These are phyloP conservation scores for Biscutella laevigata DNA, from an alignment of 441 rosid genomes.

Conservation along the genomic window DNA sequence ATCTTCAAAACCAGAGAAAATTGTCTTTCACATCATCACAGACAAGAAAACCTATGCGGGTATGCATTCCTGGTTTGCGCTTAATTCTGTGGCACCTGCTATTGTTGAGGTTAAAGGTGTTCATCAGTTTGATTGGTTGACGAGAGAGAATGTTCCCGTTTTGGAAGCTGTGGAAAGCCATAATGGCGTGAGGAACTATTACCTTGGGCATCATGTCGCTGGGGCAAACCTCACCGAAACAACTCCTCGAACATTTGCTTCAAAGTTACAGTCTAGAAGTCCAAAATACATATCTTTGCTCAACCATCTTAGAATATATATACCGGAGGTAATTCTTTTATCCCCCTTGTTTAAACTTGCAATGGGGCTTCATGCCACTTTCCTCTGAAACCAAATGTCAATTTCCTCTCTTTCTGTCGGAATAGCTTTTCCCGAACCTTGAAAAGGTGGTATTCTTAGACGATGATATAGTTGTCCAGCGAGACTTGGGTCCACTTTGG, in stretches of 20 bases:
- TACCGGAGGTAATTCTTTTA: constrained; percentile 72
- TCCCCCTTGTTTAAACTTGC: constrained; percentile 6
- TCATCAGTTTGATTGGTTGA: constrained; percentile 98
- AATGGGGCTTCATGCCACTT: background rate
- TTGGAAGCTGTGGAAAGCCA: constrained; percentile 94
- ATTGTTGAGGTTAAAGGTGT: constrained; percentile 90
- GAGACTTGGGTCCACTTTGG: constrained; percentile 88
- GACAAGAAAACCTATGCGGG: constrained; percentile 99
- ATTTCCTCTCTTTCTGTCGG: background rate
- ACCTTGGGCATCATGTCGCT: constrained; percentile 89
- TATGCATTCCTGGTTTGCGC: constrained; percentile 99
- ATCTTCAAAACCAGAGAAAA: constrained; percentile 74
- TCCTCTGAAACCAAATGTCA: background rate
- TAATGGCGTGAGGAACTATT: constrained; percentile 69
- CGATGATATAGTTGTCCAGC: constrained; percentile 90
- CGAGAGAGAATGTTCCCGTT: constrained; percentile 98
- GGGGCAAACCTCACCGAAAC: constrained; percentile 76
- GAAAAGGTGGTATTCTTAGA: constrained; percentile 94
- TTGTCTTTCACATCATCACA: constrained; percentile 92
- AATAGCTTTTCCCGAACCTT: constrained; percentile 90
- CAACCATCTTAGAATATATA: constrained; percentile 91
- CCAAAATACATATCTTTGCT: constrained; percentile 97
- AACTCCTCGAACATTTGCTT: constrained; percentile 83
- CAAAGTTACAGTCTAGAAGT: constrained; percentile 94
- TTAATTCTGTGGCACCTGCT: constrained; percentile 77